phyloP scores from a whole-genome alignment of 1,139 yeast species.

The Spathaspora sp. region DNA sequence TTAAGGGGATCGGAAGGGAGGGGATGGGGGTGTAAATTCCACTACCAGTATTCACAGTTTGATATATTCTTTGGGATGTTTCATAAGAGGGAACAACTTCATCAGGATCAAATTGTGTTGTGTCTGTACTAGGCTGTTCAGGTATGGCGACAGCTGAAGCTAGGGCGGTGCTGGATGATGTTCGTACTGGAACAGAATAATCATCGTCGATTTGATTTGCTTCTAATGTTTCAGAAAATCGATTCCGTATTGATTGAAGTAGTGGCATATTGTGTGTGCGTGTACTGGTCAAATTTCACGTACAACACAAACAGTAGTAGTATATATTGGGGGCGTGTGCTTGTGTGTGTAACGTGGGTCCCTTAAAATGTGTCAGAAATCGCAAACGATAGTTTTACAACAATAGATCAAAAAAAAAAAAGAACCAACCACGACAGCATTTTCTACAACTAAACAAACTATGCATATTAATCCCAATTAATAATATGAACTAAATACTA shows the following conservation, averaged over 20 bases:
- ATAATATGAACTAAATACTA: neutral
- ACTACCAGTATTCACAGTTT: constrained; percentile 7
- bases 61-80: constrained; percentile 39
- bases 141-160: neutral
- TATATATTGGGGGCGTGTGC: neutral
- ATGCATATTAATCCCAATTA: neutral
- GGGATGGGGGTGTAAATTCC: constrained; percentile 14
- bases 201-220: constrained; percentile 41
- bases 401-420: neutral
- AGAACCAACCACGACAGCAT: neutral
- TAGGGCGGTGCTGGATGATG: neutral
- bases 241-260: constrained; percentile 25
- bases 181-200: constrained; percentile 23
- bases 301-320: too few relatives aligned
- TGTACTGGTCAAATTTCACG: neutral
- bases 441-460: neutral
- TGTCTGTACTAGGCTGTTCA: neutral
- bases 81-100: constrained; percentile 49
- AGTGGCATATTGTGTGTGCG: constrained; percentile 5
- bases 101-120: constrained; percentile 27
- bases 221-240: constrained; percentile 30
- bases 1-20: constrained; percentile 14
- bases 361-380: neutral
- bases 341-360: neutral
- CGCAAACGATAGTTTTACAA: neutral